Conservation (phyloP, 345 rosid species). For the Brassica nigra region DNA sequence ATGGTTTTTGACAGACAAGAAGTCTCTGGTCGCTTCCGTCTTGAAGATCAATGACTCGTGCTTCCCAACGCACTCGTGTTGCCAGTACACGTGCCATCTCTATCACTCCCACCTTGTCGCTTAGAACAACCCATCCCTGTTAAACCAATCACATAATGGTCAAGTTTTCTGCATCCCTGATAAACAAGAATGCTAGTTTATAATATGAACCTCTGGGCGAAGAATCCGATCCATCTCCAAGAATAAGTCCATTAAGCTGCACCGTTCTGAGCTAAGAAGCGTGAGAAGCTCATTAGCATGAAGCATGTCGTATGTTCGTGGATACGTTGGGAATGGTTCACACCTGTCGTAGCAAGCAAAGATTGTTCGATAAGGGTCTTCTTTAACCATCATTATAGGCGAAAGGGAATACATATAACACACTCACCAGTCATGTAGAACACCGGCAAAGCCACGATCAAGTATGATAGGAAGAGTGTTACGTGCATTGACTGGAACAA, state of each 20-base stretch:
- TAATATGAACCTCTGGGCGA: constrained; percentile 81
- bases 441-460: constrained; percentile 90
- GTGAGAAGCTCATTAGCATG: constrained; percentile 91
- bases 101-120: constrained; percentile 72
- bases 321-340: constrained; percentile 97
- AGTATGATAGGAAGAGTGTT: constrained; percentile 86
- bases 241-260: constrained; percentile 73
- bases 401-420: neutral
- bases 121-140: constrained; percentile 92
- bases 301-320: constrained; percentile 95
- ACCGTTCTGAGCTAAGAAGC: constrained; percentile 60
- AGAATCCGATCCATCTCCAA: constrained; percentile 95
- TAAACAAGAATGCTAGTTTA: constrained; percentile 1
- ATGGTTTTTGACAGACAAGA: constrained; percentile 93
- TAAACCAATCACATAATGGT: constrained; percentile 16
- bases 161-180: no score
- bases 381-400: neutral
- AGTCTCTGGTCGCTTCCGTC: constrained; percentile 93
- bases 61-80: constrained; percentile 91
- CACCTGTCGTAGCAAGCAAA: constrained; percentile 43
- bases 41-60: constrained; percentile 90
- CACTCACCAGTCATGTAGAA: constrained; percentile 89
- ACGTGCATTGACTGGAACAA: constrained; percentile 74
- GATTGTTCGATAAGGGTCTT: neutral
- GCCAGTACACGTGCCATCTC: constrained; percentile 82